Conservation (phyloP, 2,329 filamentous ascomycete species). For the Orbilia javanica region DNA sequence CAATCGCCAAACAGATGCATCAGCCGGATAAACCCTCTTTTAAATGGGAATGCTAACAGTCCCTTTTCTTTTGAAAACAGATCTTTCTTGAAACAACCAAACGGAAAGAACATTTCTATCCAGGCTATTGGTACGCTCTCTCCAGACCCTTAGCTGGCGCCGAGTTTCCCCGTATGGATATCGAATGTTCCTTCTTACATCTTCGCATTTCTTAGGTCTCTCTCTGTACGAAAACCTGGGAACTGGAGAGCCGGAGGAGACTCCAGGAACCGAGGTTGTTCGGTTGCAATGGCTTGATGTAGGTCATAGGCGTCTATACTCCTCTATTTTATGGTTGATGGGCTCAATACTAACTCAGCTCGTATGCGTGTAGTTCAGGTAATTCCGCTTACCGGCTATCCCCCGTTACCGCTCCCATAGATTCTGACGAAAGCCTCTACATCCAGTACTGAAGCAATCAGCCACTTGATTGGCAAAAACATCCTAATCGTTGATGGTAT, state of each 20-base stretch:
- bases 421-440: neutral
- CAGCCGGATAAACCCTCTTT: neutral
- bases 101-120: slow-evolving; percentile 94
- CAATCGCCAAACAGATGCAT: neutral
- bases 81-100: slow-evolving; percentile 93
- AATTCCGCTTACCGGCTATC: neutral
- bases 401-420: neutral
- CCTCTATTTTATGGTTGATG: neutral
- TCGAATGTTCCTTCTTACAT: slow-evolving; percentile 6
- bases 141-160: neutral
- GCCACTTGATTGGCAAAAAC: slow-evolving; percentile 89
- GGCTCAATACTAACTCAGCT: neutral
- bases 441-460: slow-evolving; percentile 79
- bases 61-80: slow-evolving; percentile 61
- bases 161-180: neutral
- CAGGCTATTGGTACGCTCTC: slow-evolving; percentile 82
- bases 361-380: slow-evolving; percentile 26
- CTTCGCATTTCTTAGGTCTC: slow-evolving; percentile 66
- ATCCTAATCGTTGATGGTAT: slow-evolving; percentile 85
- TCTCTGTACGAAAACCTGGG: slow-evolving; percentile 92
- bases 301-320: slow-evolving; percentile 63
- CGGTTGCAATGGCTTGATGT: slow-evolving; percentile 98
- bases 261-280: slow-evolving; percentile 90
- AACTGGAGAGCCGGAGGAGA: slow-evolving; percentile 75
- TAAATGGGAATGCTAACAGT: neutral